Evolutionary conservation across 2,329 filamentous ascomycete species (phyloP), one percentile per base, ranked within the genome.

Genomic region (Colletotrichum magnum): DNA sequence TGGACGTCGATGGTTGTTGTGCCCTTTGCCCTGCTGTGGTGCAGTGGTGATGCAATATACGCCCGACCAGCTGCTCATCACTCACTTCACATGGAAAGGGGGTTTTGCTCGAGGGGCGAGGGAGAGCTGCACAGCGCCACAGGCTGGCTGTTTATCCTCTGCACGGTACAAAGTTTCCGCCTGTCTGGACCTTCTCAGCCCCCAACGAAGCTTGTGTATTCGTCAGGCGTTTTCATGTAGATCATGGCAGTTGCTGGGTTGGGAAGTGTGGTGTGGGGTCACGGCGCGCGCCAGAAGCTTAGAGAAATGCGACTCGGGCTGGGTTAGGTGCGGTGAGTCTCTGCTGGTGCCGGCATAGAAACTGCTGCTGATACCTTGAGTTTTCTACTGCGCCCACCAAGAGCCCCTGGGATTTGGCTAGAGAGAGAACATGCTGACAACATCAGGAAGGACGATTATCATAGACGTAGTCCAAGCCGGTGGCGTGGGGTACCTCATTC

Each of bases 321-420:
- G 43, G 32, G 58, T 50, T 62, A 58, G 64, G 58, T 67, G 57
- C 58, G 58, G 64, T 57, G 64, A 67, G 64, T 58, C 45, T 28
- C 28, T 58, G 52, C 39, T 36, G 32, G 32, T 36, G 32, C 32
- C 32, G 32, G 32, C 32, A 36, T 36, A 6, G 32, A 36, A 36
- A 36, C 32, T 36, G 9, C 32, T 36, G 32, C 32, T 36, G 32
- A 7, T 2, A 10, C 32, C 15, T 36, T 36, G 32, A 36, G 32
- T 36, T 6, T 36, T 36, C 32, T 36, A 7, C 32, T 36, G 32
- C 32, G 32, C 32, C 32, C 32, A 6, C 32, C 32, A 36, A 36
- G 7, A 36, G 32, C 32, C 9, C 32, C 32, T 36, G 32, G 7
- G 32, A 36, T 10, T 36, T 36, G 32, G 32, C 7, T 3, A 36